These are phyloP conservation scores for Monosporascus sp. DNA, from an alignment of 2,329 filamentous ascomycete genomes.

Conservation along the genomic window DNA sequence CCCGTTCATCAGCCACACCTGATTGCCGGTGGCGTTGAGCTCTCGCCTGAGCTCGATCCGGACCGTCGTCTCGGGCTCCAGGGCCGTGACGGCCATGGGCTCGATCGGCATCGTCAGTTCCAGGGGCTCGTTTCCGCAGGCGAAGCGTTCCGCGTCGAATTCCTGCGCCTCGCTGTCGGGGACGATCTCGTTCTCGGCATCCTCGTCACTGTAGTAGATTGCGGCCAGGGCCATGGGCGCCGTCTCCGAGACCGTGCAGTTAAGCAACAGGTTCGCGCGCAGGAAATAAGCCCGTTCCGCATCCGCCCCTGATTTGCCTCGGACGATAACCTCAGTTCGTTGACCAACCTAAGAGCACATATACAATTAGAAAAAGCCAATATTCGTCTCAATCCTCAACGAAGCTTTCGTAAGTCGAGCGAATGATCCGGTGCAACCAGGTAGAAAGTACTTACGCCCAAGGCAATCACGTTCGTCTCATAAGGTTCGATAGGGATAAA, in stretches of 20 bases:
- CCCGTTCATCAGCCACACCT: constrained; percentile 13
- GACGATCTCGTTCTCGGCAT: constrained; percentile 4
- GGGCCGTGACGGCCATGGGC: constrained; percentile 8
- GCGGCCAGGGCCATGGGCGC: constrained; percentile 7
- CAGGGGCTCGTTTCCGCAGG: constrained; percentile 16
- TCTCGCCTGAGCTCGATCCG: constrained; percentile 6
- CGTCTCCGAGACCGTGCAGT: constrained; percentile 6
- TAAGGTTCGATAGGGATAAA: constrained; percentile 45
- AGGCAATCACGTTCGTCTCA: constrained; percentile 25
- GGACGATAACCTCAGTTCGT: constrained; percentile 12
- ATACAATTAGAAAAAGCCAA: not conserved
- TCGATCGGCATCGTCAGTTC: constrained; percentile 6
- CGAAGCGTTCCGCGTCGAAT: constrained; percentile 8
- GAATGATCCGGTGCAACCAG: too few relatives aligned
- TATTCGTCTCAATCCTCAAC: too few relatives aligned
- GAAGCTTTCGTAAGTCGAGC: too few relatives aligned
- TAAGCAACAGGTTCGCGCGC: constrained; percentile 6
- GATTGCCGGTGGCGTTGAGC: constrained; percentile 11
- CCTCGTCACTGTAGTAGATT: constrained; percentile 11
- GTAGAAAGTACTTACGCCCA: not conserved
- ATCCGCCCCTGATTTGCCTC: not conserved
- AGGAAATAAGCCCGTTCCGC: constrained; percentile 10
- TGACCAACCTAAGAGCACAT: constrained; percentile 13
- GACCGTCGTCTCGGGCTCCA: constrained; percentile 3
- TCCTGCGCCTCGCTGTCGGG: constrained; percentile 5